These are phyloP conservation scores for Anthracocystis walkeri DNA, from an alignment of 1,284 basidiomycete genomes.

Conservation along the genomic window DNA sequence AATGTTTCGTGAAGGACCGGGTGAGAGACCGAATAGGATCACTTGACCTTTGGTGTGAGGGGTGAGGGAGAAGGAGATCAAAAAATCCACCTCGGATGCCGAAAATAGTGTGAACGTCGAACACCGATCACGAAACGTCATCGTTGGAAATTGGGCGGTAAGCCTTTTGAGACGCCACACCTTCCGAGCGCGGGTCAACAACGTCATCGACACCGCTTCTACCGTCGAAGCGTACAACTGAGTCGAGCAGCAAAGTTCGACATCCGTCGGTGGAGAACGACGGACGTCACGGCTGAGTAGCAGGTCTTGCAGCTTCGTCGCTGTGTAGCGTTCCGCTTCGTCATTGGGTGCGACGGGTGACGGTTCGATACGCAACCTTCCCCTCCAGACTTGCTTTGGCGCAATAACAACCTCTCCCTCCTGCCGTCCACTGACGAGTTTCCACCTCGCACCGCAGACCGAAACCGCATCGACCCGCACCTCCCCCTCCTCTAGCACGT, in stretches of 20 bases:
- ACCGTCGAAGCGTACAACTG: not conserved
- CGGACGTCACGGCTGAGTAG: constrained; percentile 24
- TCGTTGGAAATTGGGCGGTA: constrained; percentile 19
- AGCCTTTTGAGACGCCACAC: constrained; percentile 37
- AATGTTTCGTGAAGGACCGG: constrained; percentile 36
- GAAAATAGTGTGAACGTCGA: constrained; percentile 44
- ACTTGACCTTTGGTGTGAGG: constrained; percentile 11
- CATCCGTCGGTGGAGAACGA: not conserved
- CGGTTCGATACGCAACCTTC: constrained; percentile 13
- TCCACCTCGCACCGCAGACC: constrained; percentile 31
- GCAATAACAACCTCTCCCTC: constrained; percentile 5
- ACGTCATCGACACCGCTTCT: not conserved
- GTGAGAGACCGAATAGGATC: constrained; percentile 41
- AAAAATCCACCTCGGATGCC: constrained; percentile 42
- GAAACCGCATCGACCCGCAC: constrained; percentile 26
- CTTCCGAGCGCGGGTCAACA: constrained; percentile 28
- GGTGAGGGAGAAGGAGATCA: constrained; percentile 27
- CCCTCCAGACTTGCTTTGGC: constrained; percentile 31
- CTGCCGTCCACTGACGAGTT: not conserved
- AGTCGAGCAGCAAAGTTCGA: not conserved
- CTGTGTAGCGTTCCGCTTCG: constrained; percentile 25
- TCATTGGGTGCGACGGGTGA: not conserved
- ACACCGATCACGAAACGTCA: constrained; percentile 16
- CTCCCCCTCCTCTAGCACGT: constrained; percentile 9
- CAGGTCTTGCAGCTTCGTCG: constrained; percentile 36